Conservation (phyloP, 805 yeast genomes). For the Starmerella sp. region DNA sequence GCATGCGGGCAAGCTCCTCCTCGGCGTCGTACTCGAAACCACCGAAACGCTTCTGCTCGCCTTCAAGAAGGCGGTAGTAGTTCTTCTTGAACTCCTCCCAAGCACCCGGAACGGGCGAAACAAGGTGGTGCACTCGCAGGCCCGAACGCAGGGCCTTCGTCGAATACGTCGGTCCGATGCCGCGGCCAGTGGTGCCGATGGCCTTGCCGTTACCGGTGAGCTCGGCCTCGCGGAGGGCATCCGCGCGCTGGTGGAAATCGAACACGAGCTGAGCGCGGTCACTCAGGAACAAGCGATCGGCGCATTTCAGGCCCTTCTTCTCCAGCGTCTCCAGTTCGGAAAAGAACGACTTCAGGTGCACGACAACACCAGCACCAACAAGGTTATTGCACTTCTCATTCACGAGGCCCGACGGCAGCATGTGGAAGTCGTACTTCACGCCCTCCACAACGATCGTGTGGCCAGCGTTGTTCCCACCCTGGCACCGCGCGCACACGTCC, state of each 20-base stretch:
- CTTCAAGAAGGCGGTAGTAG: slow-evolving; percentile 62
- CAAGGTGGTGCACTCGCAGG: slow-evolving; percentile 90
- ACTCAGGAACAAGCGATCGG: slow-evolving; percentile 71
- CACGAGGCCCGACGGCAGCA: slow-evolving; percentile 96
- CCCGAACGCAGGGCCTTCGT: slow-evolving; percentile 97
- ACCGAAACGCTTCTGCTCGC: slow-evolving; percentile 86
- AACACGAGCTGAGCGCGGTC: slow-evolving; percentile 94
- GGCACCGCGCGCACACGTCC: slow-evolving; percentile 93
- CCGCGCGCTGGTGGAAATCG: slow-evolving; percentile 96
- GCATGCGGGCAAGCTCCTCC: slow-evolving; percentile 67
- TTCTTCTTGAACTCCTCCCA: slow-evolving; percentile 83
- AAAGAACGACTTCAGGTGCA: slow-evolving; percentile 88
- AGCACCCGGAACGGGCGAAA: slow-evolving; percentile 75
- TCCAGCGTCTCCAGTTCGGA: slow-evolving; percentile 73
- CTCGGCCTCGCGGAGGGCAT: slow-evolving; percentile 89
- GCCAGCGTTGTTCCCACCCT: slow-evolving; percentile 98
- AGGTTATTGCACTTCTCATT: slow-evolving; percentile 83
- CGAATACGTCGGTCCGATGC: slow-evolving; percentile 96
- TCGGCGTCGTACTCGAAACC: slow-evolving; percentile 69
- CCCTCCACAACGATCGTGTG: slow-evolving; percentile 92
- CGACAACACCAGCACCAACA: slow-evolving; percentile 92
- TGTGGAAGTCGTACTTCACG: slow-evolving; percentile 91
- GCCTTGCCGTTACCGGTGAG: slow-evolving; percentile 66
- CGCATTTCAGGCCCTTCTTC: slow-evolving; percentile 62
- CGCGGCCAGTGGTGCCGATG: slow-evolving; percentile 97